Conservation (phyloP, 2,329 filamentous ascomycete genomes). For the Blumeriella jaapii region DNA sequence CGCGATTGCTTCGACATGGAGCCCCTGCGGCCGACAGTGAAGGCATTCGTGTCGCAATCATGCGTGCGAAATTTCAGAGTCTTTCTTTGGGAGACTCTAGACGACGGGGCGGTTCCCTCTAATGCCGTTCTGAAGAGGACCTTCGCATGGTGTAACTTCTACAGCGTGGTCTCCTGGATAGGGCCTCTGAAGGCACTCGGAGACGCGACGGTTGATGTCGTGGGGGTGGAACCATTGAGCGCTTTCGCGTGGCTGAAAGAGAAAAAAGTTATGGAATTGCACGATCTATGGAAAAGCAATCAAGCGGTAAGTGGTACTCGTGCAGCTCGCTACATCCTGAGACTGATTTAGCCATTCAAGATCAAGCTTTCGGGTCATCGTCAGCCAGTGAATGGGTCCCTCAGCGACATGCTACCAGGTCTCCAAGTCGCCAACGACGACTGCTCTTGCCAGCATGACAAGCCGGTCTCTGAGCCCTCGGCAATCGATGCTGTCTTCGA, state of each 20-base stretch:
- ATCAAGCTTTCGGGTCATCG: constrained; percentile 2
- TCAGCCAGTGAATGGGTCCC: constrained; percentile 1
- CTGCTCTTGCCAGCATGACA: constrained; percentile 6
- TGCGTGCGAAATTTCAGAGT: constrained; percentile 33
- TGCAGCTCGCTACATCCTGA: no score
- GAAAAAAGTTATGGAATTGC: constrained; percentile 32
- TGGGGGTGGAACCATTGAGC: constrained; percentile 30
- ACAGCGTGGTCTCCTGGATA: constrained; percentile 35
- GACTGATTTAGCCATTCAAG: no score
- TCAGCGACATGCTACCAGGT: constrained; percentile 6
- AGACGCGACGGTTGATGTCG: constrained; percentile 27
- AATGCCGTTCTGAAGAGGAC: constrained; percentile 34
- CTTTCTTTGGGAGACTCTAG: constrained; percentile 34
- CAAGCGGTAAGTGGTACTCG: constrained; percentile 1
- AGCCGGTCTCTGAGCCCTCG: background rate
- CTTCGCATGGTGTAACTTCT: constrained; percentile 36
- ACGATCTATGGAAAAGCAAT: constrained; percentile 30
- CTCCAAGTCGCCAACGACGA: background rate
- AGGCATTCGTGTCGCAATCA: constrained; percentile 35
- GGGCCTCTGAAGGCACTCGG: constrained; percentile 29
- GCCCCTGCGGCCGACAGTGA: constrained; percentile 31
- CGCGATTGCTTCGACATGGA: constrained; percentile 35
- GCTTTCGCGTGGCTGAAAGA: constrained; percentile 37
- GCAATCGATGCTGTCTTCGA: background rate
- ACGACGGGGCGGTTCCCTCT: constrained; percentile 28